These are phyloP conservation scores for Cutaneotrichosporon sp. DNA, from an alignment of 1,284 basidiomycete species.

Conservation along the genomic window DNA sequence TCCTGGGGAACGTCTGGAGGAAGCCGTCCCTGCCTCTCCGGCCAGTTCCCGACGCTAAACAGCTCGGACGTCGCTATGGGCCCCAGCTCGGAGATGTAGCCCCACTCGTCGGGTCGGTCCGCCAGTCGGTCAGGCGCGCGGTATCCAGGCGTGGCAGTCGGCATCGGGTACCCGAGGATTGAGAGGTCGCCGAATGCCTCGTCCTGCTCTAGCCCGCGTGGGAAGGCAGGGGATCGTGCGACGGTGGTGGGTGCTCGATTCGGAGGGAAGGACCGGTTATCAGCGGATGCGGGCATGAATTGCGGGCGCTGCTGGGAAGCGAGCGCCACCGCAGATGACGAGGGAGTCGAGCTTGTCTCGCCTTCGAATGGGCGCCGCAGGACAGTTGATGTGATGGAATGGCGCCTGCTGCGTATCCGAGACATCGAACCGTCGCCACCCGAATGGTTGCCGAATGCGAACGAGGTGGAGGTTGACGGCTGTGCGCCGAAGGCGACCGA, in stretches of 20 bases:
- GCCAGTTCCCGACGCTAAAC: too few species aligned
- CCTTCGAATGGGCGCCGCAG: not conserved
- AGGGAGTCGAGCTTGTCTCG: not conserved
- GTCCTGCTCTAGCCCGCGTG: not conserved
- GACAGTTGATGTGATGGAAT: not conserved
- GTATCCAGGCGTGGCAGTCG: not conserved
- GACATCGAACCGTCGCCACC: not conserved
- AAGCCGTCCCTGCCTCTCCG: not conserved
- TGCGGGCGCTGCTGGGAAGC: not conserved
- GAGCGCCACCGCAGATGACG: not conserved
- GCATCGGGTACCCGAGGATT: not conserved
- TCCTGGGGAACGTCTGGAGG: not conserved
- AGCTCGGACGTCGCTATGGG: not conserved
- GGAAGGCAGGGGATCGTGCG: not conserved
- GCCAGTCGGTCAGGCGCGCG: not conserved
- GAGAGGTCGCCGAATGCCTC: not conserved
- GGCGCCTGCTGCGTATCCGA: not conserved
- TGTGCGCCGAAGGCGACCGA: not conserved
- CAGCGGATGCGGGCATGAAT: too few species aligned
- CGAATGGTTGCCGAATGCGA: too few species aligned
- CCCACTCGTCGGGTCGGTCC: not conserved
- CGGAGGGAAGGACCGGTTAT: not conserved
- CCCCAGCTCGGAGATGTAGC: not conserved
- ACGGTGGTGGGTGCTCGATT: not conserved
- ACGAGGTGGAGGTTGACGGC: not conserved